Base-by-base conservation (phyloP, 2,329 filamentous ascomycete genomes). In the Xylariaceae sp. region DNA sequence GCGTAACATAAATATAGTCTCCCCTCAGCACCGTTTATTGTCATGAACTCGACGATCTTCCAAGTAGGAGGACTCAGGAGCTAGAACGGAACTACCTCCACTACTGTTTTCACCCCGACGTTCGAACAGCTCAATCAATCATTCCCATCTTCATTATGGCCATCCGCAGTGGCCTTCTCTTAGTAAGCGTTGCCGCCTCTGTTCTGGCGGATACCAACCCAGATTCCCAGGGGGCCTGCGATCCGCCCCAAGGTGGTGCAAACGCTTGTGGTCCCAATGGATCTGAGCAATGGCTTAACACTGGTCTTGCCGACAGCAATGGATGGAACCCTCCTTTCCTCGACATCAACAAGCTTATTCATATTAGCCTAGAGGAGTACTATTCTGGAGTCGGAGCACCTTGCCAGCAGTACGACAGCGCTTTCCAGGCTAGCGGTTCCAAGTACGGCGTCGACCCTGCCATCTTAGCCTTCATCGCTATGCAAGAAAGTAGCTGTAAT, bases 401-500 rank as follows among this genome's bases (percentile, higher is more conserved):
- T 19, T 71, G 71, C 64, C 16, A 60, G 28, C 65, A 74, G 60
- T 74, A 74, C 59, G 70, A 75, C 62, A 19, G 56, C 16, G 69
- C 70, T 60, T 75, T 75, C 65, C 67, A 71, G 47, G 64, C 47
- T 40, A 66, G 71, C 1, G 70, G 66, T 14, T 53, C 62, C 8
- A 68, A 70, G 49, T 71, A 73, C 65, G 59, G 63, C 56, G 68
- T 74, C 44, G 68, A 73, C 47, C 70, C 70, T 3, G 72, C 70
- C 16, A 67, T 74, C 41, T 65, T 74, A 2, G 72, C 73, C 40
- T 70, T 73, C 50, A 67, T 74, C 45, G 71, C 73, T 23, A 72
- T 73, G 69, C 73, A 74, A 51, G 73, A 74, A 60, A 73, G 70
- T 6, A 71, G 67, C 16, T 75, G 72, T 67, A 71, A 73, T 50